Conservation (phyloP, 768 basidiomycete species). For the Infundibulicybe gibba region DNA sequence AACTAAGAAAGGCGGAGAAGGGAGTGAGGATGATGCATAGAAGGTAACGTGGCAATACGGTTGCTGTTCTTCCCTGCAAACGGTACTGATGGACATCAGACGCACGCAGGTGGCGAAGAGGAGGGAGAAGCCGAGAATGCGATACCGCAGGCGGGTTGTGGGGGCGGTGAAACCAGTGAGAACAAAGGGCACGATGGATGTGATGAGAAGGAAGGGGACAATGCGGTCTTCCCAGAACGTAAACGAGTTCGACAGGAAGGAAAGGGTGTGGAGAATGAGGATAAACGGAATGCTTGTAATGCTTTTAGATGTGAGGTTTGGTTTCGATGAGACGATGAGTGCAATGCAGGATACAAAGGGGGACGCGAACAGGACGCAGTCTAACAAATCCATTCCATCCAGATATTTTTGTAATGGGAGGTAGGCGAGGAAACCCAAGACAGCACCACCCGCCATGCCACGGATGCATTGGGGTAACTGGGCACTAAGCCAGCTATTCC, state of each 20-base stretch:
- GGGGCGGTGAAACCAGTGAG: conserved; percentile 67
- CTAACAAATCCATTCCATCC: conserved; percentile 46
- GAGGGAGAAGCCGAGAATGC: conserved; percentile 70
- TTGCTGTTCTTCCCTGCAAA: conserved; percentile 94
- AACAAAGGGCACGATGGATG: conserved; percentile 58
- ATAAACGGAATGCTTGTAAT: conserved; percentile 36
- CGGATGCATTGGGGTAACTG: conserved; percentile 26
- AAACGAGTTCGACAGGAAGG: conserved; percentile 93
- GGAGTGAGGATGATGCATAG: conserved; percentile 69
- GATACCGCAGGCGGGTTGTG: conserved; percentile 61
- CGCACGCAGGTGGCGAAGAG: conserved; percentile 68
- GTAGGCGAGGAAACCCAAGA: conserved; percentile 30
- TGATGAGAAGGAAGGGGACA: conserved; percentile 68
- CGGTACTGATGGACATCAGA: conserved; percentile 76
- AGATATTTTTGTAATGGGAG: conserved; percentile 26
- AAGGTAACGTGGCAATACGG: conserved; percentile 89
- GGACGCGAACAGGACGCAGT: conserved; percentile 47
- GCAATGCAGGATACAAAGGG: conserved; percentile 42
- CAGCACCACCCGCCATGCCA: conserved; percentile 32
- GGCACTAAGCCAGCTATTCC: conserved; percentile 38
- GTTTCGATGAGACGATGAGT: conserved; percentile 38
- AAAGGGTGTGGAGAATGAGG: conserved; percentile 63
- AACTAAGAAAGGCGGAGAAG: conserved; percentile 59
- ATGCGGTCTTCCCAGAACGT: conserved; percentile 96
- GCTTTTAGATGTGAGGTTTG: conserved; percentile 24